phyloP scores from a whole-genome alignment of 2,329 filamentous ascomycete genomes.

The Chalaropsis ovoidea region DNA sequence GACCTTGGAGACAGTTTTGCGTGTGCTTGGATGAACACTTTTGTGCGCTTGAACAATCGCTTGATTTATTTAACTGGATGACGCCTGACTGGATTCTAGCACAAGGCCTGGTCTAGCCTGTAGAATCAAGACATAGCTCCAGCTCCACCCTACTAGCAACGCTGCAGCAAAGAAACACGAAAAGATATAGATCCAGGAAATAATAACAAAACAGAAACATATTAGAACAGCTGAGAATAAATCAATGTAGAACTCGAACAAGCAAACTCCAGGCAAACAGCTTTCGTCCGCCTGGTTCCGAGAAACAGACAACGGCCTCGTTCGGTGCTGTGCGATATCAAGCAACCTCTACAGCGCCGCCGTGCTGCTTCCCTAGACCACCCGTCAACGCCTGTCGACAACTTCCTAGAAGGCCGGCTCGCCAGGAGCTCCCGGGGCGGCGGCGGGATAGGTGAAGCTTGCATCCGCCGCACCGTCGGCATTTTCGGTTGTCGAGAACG shows the following conservation, averaged over 20 bases:
- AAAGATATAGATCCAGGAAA: background rate
- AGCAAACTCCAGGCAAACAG: background rate
- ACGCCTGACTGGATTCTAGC: too few species aligned
- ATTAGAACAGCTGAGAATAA: background rate
- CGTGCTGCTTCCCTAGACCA: background rate
- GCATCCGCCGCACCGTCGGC: background rate
- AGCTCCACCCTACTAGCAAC: background rate
- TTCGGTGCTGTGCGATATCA: background rate
- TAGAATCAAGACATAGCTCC: background rate
- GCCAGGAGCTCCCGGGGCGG: background rate
- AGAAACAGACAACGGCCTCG: too few species aligned
- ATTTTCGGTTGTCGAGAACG: constrained; percentile 30
- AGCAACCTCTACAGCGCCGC: background rate
- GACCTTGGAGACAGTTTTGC: too few species aligned
- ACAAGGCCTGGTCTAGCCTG: background rate
- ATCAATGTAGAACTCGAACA: background rate
- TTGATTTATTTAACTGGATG: too few species aligned
- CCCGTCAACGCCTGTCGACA: background rate
- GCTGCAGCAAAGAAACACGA: background rate
- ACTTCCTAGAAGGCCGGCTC: background rate
- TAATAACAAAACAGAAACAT: background rate
- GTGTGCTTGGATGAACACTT: too few species aligned
- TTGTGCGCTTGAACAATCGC: too few species aligned
- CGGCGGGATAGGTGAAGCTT: constrained; percentile 14
- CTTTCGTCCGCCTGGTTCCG: background rate